Conservation (phyloP, 1,284 basidiomycete genomes). For the Macrocystidia cucumis region DNA sequence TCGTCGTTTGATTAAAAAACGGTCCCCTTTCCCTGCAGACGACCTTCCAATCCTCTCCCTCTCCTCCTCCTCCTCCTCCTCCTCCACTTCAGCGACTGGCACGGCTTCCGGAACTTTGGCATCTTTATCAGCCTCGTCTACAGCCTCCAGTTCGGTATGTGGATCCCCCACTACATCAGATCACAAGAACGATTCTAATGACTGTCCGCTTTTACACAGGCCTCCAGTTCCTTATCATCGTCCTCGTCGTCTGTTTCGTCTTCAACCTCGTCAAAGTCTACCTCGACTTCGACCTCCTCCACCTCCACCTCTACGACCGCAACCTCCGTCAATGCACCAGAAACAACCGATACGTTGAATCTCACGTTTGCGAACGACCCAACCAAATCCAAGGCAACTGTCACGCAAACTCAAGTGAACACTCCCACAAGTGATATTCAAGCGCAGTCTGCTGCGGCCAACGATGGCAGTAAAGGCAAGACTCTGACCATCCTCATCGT, state of each 20-base stretch:
- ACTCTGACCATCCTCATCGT: conserved; percentile 70
- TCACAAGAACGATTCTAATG: conserved; percentile 2
- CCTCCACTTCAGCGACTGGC: not conserved
- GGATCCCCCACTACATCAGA: conserved; percentile 3
- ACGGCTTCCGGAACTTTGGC: not conserved
- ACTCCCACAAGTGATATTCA: conserved; percentile 14
- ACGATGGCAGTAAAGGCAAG: too few relatives aligned
- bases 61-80: conserved; percentile 4
- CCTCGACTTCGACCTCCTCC: conserved; percentile 12
- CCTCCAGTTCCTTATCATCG: conserved; percentile 7
- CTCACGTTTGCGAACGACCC: conserved; percentile 11
- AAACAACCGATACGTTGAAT: conserved; percentile 5
- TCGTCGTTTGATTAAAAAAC: conserved; percentile 65
- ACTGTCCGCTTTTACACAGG: conserved; percentile 3
- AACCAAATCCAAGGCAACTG: conserved; percentile 12
- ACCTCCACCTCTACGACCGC: conserved; percentile 12
- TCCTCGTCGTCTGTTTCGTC: conserved; percentile 8
- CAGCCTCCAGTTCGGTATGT: conserved; percentile 7
- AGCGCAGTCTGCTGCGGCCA: conserved; percentile 32
- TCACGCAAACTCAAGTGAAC: conserved; percentile 15
- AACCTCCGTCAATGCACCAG: conserved; percentile 6
- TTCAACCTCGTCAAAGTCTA: conserved; percentile 9
- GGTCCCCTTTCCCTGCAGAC: conserved; percentile 24
- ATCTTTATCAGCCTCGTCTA: not conserved
- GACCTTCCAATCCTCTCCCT: conserved; percentile 8